A percentile compares a stretch with the other conserved stretches of the same genome.
These are phyloP conservation scores for Talaromyces marneffei DNA, from an alignment of 2,329 filamentous ascomycete species.

Conservation along the genomic window DNA sequence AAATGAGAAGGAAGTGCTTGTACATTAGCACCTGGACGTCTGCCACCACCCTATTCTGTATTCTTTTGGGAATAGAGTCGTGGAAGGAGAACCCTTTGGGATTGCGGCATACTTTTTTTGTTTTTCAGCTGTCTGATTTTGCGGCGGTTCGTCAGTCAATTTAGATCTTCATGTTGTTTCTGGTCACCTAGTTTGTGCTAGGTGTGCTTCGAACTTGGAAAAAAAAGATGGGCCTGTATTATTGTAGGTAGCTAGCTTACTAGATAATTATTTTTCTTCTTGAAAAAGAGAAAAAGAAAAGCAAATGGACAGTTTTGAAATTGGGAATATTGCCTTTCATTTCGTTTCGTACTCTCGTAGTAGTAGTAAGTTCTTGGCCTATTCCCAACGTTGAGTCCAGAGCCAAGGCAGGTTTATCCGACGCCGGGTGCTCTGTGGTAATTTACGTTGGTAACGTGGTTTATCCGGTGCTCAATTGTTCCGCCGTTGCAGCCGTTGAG, in stretches of 20 bases:
- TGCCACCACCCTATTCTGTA: constrained; percentile 14
- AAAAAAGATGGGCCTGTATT: constrained; percentile 21
- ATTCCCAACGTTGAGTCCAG: background rate
- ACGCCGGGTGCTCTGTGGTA: background rate
- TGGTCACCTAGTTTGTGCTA: background rate
- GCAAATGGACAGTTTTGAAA: constrained; percentile 14
- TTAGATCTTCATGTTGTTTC: constrained; percentile 9
- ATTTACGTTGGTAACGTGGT: no score
- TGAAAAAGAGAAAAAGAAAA: constrained; percentile 2
- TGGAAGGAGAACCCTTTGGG: constrained; percentile 16
- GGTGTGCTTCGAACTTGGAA: constrained; percentile 1
- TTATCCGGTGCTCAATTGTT: background rate
- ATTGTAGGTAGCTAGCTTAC: constrained; percentile 21
- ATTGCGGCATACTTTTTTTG: constrained; percentile 11
- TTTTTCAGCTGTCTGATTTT: constrained; percentile 12
- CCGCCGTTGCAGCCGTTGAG: background rate
- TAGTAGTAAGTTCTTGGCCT: background rate
- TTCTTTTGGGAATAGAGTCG: constrained; percentile 2
- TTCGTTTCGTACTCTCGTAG: no score
- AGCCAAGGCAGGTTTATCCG: background rate
- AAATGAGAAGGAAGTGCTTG: constrained; percentile 15
- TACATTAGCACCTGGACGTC: constrained; percentile 15
- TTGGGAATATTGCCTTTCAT: background rate
- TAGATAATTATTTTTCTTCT: constrained; percentile 16
- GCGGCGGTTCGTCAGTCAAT: constrained; percentile 5